Conservation (phyloP, 495 filamentous ascomycete species). For the Acidomyces sp. region DNA sequence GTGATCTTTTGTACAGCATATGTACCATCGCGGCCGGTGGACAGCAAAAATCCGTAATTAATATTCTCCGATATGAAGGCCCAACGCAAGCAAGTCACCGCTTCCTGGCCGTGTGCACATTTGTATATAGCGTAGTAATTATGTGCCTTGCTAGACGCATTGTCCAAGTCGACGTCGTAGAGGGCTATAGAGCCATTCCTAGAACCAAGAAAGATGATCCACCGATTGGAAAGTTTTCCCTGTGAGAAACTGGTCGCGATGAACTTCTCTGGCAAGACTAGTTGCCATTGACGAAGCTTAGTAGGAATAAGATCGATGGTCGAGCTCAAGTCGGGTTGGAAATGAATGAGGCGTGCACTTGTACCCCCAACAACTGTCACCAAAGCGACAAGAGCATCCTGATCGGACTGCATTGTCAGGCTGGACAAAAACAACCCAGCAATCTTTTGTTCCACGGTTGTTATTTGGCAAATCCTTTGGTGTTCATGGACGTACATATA, state of each 20-base stretch:
- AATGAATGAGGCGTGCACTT: not conserved
- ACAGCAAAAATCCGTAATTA: conserved; percentile 38
- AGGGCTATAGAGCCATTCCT: conserved; percentile 47
- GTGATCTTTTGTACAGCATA: conserved; percentile 44
- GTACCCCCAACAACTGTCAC: conserved; percentile 1
- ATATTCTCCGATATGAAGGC: not conserved
- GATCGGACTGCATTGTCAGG: not conserved
- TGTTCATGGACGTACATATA: conserved; percentile 32
- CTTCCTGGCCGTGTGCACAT: conserved; percentile 51
- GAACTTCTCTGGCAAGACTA: conserved; percentile 20
- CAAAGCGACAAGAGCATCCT: not conserved
- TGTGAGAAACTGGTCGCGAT: conserved; percentile 29
- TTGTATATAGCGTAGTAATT: not conserved
- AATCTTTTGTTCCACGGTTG: conserved; percentile 34
- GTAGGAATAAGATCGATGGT: not conserved
- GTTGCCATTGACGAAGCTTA: not conserved
- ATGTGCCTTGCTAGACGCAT: not conserved
- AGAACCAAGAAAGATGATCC: conserved; percentile 54
- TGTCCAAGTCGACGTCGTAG: conserved; percentile 29
- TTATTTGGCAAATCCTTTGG: not conserved
- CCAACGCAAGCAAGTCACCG: conserved; percentile 50
- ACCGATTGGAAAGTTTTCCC: conserved; percentile 22
- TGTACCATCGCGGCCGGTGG: conserved; percentile 60
- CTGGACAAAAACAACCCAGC: conserved; percentile 32
- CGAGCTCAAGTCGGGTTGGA: not conserved